Percentiles rank a stretch among this genome's conserved stretches.
Evolutionary conservation across 1,139 yeast genomes (phyloP).

Genomic region (Debaryomyces nepalensis): DNA sequence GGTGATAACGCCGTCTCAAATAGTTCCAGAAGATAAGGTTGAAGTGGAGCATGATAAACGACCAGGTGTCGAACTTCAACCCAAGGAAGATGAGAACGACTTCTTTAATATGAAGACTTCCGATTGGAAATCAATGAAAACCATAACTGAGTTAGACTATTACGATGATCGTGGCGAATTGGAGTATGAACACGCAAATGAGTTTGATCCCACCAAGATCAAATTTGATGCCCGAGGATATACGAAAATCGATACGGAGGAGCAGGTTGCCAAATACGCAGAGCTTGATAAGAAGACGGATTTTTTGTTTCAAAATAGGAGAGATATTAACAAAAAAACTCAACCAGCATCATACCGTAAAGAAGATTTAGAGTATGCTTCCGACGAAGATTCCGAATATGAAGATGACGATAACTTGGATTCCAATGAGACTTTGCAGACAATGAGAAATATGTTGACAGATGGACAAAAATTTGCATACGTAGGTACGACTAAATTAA

Average conservation of each 20-base stretch:
- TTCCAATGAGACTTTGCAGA: conserved; percentile 66
- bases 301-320: conserved; percentile 60
- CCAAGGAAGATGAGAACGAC: conserved; percentile 33
- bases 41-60: no score
- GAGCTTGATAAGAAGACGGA: conserved; percentile 83
- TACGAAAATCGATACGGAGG: conserved; percentile 87
- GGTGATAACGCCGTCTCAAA: conserved; percentile 9
- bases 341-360: conserved; percentile 18
- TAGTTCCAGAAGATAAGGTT: conserved; percentile 13
- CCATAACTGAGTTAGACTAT: conserved; percentile 53
- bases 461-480: conserved; percentile 92
- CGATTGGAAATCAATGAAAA: conserved; percentile 60
- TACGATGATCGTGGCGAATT: conserved; percentile 58
- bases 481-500: conserved; percentile 79
- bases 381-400: conserved; percentile 31
- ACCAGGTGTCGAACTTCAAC: conserved; percentile 8
- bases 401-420: conserved; percentile 48
- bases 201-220: conserved; percentile 27
- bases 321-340: conserved; percentile 14
- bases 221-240: conserved; percentile 57
- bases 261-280: conserved; percentile 78
- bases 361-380: conserved; percentile 30
- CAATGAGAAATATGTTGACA: conserved; percentile 79
- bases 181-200: conserved; percentile 36
- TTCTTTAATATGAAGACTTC: conserved; percentile 37